Base-by-base conservation (phyloP, 1,139 yeast genomes). In the Kurtzmaniella quercitrusa region DNA sequence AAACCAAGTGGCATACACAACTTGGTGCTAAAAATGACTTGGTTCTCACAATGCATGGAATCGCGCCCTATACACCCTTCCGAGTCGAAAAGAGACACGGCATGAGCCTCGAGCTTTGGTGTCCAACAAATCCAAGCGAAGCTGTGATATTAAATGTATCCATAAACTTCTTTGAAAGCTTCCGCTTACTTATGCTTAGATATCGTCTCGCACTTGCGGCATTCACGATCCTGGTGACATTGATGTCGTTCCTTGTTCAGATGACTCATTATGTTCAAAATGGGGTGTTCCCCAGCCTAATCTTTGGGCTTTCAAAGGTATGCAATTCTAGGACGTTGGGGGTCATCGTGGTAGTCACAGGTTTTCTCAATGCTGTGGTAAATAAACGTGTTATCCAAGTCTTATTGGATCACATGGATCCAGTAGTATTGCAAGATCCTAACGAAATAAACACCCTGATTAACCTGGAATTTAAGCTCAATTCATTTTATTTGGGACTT, bases 1-100 rank as follows among this genome's bases (percentile, higher is more conserved):
- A 89, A 58, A 75, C 87, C 0, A 88, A 88, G 60, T 88, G 93
- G 87, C 84, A 81, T 52, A 60, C 82, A 5, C 70, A 80, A 42
- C 52, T 78, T 1, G 60, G 65, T 4, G 56, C 65, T 8, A 52
- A 60, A 37, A 43, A 47, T 17, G 36, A 57, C 50, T 51, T 73
- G 33, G 61, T 66, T 51, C 56, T 79, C 38, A 67, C 73, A 14
- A 68, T 82, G 56, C 94, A 87, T 56, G 87, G 88, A n/a, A 73
- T 82, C 22, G 83, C 95, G 0, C 96, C 96, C 1, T 89, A 71
- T 56, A 76, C 86, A 8, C 93, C 95, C 2, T 75, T 75, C 47
- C 60, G 59, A 33, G 51, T 55, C 8, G 50, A 59, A 11, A 50
- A 55, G 35, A 49, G 52, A 19, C 42, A 50, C 22, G 67, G 66